Evolutionary conservation across 805 yeast species (phyloP).

Genomic region (Tetrapisispora fleetii): DNA sequence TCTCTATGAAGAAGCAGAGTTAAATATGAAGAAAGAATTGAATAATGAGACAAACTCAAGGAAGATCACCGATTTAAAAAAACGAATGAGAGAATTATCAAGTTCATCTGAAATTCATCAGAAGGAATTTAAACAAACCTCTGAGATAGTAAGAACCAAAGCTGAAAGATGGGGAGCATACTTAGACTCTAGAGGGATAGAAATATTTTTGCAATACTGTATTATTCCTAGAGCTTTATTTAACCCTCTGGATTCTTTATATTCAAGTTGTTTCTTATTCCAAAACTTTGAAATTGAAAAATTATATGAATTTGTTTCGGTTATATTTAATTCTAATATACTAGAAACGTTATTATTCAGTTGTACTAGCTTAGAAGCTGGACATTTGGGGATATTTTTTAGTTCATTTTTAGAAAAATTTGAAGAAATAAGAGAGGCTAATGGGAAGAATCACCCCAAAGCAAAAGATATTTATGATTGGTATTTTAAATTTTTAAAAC

Average conservation of each 20-base stretch:
- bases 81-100: conserved; percentile 11
- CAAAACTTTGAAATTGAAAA: conserved; percentile 37
- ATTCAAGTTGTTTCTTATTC: conserved; percentile 49
- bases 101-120: conserved; percentile 17
- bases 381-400: conserved; percentile 69
- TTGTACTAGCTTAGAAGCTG: conserved; percentile 68
- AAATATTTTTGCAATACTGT: conserved; percentile 48
- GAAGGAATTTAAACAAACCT: conserved; percentile 9
- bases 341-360: conserved; percentile 55
- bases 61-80: conserved; percentile 11
- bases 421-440: conserved; percentile 36
- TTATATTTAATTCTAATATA: conserved; percentile 39
- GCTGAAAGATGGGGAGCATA: conserved; percentile 10
- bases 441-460: conserved; percentile 21
- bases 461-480: conserved; percentile 39
- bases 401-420: conserved; percentile 42
- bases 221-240: conserved; percentile 66
- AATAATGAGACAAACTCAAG: conserved; percentile 8
- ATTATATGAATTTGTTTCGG: conserved; percentile 34
- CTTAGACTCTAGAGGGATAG: conserved; percentile 16
- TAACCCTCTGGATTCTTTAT: conserved; percentile 77
- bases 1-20: conserved; percentile 40
- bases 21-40: conserved; percentile 9
- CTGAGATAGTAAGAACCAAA: conserved; percentile 5
- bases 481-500: conserved; percentile 40